Evolutionary conservation across 257 asterid genomes (phyloP), one percentile per base, ranked within the genome.

Genomic region (Coffea canephora): DNA sequence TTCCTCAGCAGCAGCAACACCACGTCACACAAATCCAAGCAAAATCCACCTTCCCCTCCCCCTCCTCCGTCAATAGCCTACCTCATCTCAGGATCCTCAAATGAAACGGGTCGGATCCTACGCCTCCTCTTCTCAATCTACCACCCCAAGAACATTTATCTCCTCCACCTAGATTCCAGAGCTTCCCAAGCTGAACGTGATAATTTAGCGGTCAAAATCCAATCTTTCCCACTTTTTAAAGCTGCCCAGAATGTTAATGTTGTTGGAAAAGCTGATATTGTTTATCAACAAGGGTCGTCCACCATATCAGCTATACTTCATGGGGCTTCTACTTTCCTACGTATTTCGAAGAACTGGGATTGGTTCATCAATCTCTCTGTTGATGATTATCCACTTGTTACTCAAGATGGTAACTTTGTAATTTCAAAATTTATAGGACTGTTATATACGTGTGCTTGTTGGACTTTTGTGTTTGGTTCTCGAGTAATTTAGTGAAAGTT

Each of bases 301-400:
- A 82, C 87, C 36, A 82, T 96, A 31, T 89, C 99, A 0, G 84
- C 98, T 69, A 82, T 86, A 21, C 97, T 96, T 72, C 98, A 85
- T 77, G 99, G 97, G 25, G 98, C 99, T 1, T 84, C 97, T 4
- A 84, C 89, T 79, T 77, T 94, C 88, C 89, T 92, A 11, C 88
- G 91, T 2, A 6, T 93, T 36, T 84, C 89, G 36, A 25, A 73
- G n/a, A 82, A 80, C 55, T 96, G 99, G 99, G 96, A 96, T 88
- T 96, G 98, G 99, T 90, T 94, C 84, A 86, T 96, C 46, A 91
- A 87, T 80, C 97, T 96, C 6, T 86, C 89, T 57, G 97, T 85
- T 34, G 85, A 85, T 73, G 94, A 90, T 88, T 96, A 95, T 76
- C 99, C 99, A 18, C 96, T 95, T 70, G 84, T 93, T 74, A 87